Conservation (phyloP, 345 rosid species). For the Sonneratia caseolaris region DNA sequence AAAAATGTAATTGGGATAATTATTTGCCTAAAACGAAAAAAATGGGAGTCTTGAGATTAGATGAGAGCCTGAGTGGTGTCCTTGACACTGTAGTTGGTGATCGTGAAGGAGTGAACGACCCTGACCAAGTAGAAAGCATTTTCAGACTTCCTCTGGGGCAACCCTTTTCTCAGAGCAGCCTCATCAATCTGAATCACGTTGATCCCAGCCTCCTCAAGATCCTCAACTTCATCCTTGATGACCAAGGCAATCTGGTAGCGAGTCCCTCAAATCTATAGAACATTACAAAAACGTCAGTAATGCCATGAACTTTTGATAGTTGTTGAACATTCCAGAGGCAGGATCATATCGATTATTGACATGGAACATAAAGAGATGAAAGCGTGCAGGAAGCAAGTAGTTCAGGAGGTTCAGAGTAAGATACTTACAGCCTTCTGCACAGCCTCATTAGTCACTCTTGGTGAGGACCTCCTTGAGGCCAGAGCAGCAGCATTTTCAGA, state of each 20-base stretch:
- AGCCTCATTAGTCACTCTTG: slow-evolving; percentile 81
- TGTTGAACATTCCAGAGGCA: neutral
- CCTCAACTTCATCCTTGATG: slow-evolving; percentile 95
- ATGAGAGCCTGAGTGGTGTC: slow-evolving; percentile 77
- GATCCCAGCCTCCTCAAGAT: slow-evolving; percentile 84
- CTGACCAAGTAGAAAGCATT: slow-evolving; percentile 94
- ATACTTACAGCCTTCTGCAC: slow-evolving; percentile 90
- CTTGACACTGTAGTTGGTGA: slow-evolving; percentile 75
- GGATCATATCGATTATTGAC: neutral
- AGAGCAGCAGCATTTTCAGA: slow-evolving; percentile 68
- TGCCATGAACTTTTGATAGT: neutral
- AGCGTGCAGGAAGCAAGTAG: neutral
- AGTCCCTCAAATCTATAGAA: slow-evolving; percentile 58
- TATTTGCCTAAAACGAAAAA: too few species aligned
- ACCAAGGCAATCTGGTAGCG: slow-evolving; percentile 97
- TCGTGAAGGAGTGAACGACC: slow-evolving; percentile 99
- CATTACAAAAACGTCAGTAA: neutral
- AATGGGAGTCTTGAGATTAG: neutral
- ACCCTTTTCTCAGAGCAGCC: slow-evolving; percentile 93
- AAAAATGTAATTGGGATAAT: too few species aligned
- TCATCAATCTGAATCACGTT: slow-evolving; percentile 91
- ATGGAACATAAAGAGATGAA: neutral
- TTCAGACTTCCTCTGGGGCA: slow-evolving; percentile 93
- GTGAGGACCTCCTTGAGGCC: slow-evolving; percentile 84
- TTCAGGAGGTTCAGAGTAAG: slow-evolving; percentile 5